Conservation (phyloP, 1,284 basidiomycete species). For the Fistulina hepatica region DNA sequence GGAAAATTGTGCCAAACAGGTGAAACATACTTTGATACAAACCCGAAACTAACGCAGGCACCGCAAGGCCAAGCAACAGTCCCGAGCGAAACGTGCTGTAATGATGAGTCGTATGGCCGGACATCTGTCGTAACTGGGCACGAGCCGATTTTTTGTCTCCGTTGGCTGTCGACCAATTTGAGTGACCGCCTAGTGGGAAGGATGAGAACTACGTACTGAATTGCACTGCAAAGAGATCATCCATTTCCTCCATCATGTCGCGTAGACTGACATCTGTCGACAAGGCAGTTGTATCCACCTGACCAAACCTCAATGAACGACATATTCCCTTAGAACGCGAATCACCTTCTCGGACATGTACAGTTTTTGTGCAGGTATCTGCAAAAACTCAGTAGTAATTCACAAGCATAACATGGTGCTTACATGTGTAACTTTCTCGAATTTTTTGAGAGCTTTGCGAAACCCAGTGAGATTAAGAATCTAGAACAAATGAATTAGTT, state of each 20-base stretch:
- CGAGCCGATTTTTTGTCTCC: slow-evolving; percentile 80
- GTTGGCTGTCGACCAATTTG: slow-evolving; percentile 40
- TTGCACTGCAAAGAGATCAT: slow-evolving; percentile 58
- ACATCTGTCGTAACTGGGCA: slow-evolving; percentile 50
- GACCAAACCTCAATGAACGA: slow-evolving; percentile 9
- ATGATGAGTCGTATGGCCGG: slow-evolving; percentile 57
- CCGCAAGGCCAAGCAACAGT: slow-evolving; percentile 61
- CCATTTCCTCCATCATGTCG: slow-evolving; percentile 62
- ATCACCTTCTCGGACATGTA: slow-evolving; percentile 69
- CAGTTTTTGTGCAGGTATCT: slow-evolving; percentile 53
- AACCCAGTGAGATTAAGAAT: slow-evolving; percentile 86
- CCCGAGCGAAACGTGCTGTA: slow-evolving; percentile 71
- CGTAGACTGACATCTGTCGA: slow-evolving; percentile 53
- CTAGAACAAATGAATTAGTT: slow-evolving; percentile 26
- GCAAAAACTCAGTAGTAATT: slow-evolving; percentile 1
- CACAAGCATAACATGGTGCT: slow-evolving; percentile 14
- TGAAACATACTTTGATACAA: slow-evolving; percentile 50
- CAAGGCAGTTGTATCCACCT: slow-evolving; percentile 57
- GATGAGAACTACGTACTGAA: slow-evolving; percentile 47
- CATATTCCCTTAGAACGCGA: not conserved
- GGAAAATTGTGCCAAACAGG: not conserved
- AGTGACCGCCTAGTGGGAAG: slow-evolving; percentile 5
- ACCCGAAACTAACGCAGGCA: slow-evolving; percentile 69
- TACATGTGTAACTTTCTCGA: slow-evolving; percentile 77
- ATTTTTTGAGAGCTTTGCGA: slow-evolving; percentile 88